Evolutionary conservation across 352 stramenopile genomes (phyloP), one percentile per base, ranked within the genome.

Genomic region (Phytopythium ostracodes): DNA sequence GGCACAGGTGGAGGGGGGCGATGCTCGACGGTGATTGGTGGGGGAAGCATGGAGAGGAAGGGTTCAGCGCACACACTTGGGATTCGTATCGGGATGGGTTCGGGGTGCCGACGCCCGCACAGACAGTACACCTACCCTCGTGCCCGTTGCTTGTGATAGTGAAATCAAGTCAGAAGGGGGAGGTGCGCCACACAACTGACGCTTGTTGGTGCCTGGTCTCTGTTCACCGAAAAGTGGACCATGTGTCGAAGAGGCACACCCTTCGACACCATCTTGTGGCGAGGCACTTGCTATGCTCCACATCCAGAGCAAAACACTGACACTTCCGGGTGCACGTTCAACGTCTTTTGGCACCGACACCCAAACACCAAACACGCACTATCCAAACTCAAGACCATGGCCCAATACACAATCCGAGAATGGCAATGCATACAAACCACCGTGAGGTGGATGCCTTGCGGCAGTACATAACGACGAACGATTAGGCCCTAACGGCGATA

Each of bases 11-110:
- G 18, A 14, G 22, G 25, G 6, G 7, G 29, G 50, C 25, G 7
- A 14, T 15, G 2, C 52, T 36, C 6, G 25, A 11, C 20, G 20
- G 15, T 18, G 52, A 46, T 58, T 58, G 52, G 52, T 14, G 46
- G 8, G 24, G 17, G 33, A 8, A 22, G 6, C 7, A 2, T 22
- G 17, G 31, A 1, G 10, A 7, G 12, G n/a, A 24, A 36, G 24
- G 35, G 36, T 59, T 59, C 54, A 59, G 54, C 22, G 27, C 54
- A 24, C 24, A 35, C 14, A 50, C 24, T 47, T 51, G 54, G 22
- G 18, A 50, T 25, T 33, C 47, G 54, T 59, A 59, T 51, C 11
- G 22, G 35, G 35, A 59, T 59, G 54, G 35, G 38, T 57, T 44
- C 51, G 51, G 51, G 20, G 51, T 57, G 47, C 25, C 47, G n/a